These are phyloP conservation scores for Coniferiporia sulphurascens DNA, from an alignment of 1,284 basidiomycete species.

Conservation along the genomic window DNA sequence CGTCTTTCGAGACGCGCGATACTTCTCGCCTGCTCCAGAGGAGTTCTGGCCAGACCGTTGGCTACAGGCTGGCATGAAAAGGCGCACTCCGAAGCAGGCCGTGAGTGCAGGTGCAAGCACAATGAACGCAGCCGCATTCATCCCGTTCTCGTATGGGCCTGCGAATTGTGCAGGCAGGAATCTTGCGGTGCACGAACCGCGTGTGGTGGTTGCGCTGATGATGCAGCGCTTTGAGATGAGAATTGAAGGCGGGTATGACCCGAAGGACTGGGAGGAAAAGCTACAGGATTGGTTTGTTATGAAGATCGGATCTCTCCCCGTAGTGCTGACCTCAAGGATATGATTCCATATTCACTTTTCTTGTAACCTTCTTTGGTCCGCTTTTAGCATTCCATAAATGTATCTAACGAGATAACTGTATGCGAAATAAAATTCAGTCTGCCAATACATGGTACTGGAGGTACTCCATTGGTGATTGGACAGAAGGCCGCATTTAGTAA, in stretches of 20 bases:
- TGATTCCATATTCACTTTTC: neutral
- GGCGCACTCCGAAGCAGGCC: neutral
- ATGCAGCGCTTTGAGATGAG: constrained; percentile 29
- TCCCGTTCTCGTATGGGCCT: constrained; percentile 33
- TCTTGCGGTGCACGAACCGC: constrained; percentile 31
- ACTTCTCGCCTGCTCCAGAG: constrained; percentile 37
- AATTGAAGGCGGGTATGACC: constrained; percentile 27
- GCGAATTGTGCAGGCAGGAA: constrained; percentile 32
- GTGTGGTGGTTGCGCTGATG: constrained; percentile 26
- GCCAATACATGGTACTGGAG: too few relatives aligned
- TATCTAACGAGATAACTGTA: neutral
- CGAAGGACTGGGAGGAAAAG: constrained; percentile 25
- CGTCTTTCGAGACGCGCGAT: constrained; percentile 37
- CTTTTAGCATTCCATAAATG: neutral
- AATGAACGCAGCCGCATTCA: constrained; percentile 35
- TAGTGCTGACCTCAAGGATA: constrained; percentile 17
- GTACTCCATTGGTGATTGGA: too few relatives aligned
- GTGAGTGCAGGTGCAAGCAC: neutral
- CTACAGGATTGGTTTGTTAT: constrained; percentile 30
- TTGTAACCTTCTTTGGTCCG: neutral
- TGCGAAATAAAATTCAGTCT: too few relatives aligned
- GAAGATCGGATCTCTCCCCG: constrained; percentile 25
- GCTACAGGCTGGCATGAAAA: constrained; percentile 24
- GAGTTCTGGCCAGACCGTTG: constrained; percentile 40
- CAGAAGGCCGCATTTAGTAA: too few relatives aligned